These are phyloP conservation scores for Acanthamoeba triangularis DNA, from an alignment of 208 protist genomes.

Conservation along the genomic window DNA sequence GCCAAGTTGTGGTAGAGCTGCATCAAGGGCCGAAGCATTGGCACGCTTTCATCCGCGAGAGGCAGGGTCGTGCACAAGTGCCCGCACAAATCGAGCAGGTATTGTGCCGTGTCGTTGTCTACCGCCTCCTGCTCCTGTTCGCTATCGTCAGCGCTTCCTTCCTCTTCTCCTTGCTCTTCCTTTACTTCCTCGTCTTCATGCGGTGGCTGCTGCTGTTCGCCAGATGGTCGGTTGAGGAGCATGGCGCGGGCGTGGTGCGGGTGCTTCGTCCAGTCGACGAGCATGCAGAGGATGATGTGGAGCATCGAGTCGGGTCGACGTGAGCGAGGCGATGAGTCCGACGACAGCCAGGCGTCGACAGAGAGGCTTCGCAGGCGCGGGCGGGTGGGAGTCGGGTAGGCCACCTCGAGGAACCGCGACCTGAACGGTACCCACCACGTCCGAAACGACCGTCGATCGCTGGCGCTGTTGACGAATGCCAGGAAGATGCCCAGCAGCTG, in stretches of 20 bases:
- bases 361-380: background rate
- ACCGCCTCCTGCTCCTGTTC: background rate
- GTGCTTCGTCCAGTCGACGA: background rate
- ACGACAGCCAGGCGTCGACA: background rate
- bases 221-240: background rate
- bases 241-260: background rate
- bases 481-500: constrained; percentile 60
- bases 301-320: background rate
- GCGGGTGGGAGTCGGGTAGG: background rate
- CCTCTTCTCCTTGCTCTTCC: too few species aligned
- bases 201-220: background rate
- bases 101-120: constrained; percentile 4
- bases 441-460: background rate
- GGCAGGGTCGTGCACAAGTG: background rate
- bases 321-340: background rate
- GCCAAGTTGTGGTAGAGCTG: constrained; percentile 13
- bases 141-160: background rate
- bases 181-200: background rate
- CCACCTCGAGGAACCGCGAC: constrained; percentile 45
- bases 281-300: background rate
- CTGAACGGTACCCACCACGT: constrained; percentile 4
- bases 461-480: constrained; percentile 16
- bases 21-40: background rate
- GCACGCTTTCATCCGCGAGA: background rate
- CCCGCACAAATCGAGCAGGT: background rate